Evolutionary conservation across 495 filamentous ascomycete genomes (phyloP), one percentile per base, ranked within the genome.

Genomic region (Pseudoneurospora amorphoporcata): DNA sequence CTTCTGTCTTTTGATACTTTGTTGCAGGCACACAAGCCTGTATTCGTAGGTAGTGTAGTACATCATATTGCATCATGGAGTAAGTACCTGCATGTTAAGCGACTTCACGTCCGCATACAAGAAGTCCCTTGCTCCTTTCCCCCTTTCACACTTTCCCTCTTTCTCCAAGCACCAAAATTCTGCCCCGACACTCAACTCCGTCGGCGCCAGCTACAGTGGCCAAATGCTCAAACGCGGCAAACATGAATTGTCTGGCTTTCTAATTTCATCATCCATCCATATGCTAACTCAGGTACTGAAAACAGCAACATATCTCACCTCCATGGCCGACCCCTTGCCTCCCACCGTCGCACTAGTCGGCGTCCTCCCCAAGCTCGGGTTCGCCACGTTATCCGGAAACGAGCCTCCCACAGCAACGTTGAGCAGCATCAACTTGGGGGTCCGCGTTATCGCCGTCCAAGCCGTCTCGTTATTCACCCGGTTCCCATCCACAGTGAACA

Each of bases 401-500:
- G 73, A 73, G 0, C 84, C 84, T 3, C 84, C 84, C 32, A 86
- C 83, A 7, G 84, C 84, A 7, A 86, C 83, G 68, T 86, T 86
- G 19, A 86, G 76, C 16, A 83, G 79, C 39, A 86, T 73, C 70
- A 78, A 85, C 72, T 82, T 76, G 3, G 77, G 70, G 9, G 70
- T 72, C 39, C 75, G 72, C 1, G 81, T 82, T 8, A 86, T 69
- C 29, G 77, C 73, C 69, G 75, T 78, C 84, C 83, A 86, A 39
- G 80, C 81, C 6, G 23, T 45, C 73, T 79, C 71, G 70, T 81
- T 76, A 42, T 72, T 72, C 40, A 86, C 72, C 69, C 76, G 73
- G 7, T 71, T 23, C n/a, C 81, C 84, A 1, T 78, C 72, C 32
- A 82, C 69, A 69, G 76, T 74, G 40, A 77, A 73, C 70, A 77